Percentiles rank a stretch among this genome's conserved stretches.
Evolutionary conservation across 2,329 filamentous ascomycete species (phyloP).

Genomic region (Aspergillus sp.): DNA sequence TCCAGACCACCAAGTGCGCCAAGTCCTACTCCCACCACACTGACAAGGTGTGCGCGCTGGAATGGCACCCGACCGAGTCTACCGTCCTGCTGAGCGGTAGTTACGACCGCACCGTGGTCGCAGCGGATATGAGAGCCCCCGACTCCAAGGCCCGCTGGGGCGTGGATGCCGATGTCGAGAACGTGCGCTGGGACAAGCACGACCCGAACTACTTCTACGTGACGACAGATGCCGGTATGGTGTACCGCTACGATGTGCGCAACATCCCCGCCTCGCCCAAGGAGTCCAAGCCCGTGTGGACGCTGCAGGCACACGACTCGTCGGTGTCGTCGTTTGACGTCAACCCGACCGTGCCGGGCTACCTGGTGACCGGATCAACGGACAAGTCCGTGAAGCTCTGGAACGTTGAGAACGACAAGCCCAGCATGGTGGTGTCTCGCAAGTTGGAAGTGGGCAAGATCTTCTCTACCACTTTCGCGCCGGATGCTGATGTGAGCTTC

Average conservation of each 20-base stretch:
- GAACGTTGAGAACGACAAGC: slow-evolving; percentile 80
- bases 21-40: slow-evolving; percentile 96
- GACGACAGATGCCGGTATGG: slow-evolving; percentile 85
- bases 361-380: slow-evolving; percentile 87
- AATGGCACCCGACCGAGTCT: slow-evolving; percentile 86
- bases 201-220: slow-evolving; percentile 93
- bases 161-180: slow-evolving; percentile 94
- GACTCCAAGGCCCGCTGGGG: slow-evolving; percentile 85
- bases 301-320: slow-evolving; percentile 91
- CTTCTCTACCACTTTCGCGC: slow-evolving; percentile 87
- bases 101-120: slow-evolving; percentile 91
- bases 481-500: slow-evolving; percentile 88
- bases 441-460: slow-evolving; percentile 94
- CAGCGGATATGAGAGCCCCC: slow-evolving; percentile 94
- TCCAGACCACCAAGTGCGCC: slow-evolving; percentile 87
- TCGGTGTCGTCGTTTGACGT: slow-evolving; percentile 90
- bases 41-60: slow-evolving; percentile 94
- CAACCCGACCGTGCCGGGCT: slow-evolving; percentile 86
- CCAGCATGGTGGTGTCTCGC: slow-evolving; percentile 85
- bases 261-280: slow-evolving; percentile 72
- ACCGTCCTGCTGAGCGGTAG: slow-evolving; percentile 89
- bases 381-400: slow-evolving; percentile 97
- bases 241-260: slow-evolving; percentile 89
- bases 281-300: slow-evolving; percentile 85
- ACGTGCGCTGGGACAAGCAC: slow-evolving; percentile 89